These are phyloP conservation scores for Rosa persica DNA, from an alignment of 306 rosid species.

Conservation along the genomic window DNA sequence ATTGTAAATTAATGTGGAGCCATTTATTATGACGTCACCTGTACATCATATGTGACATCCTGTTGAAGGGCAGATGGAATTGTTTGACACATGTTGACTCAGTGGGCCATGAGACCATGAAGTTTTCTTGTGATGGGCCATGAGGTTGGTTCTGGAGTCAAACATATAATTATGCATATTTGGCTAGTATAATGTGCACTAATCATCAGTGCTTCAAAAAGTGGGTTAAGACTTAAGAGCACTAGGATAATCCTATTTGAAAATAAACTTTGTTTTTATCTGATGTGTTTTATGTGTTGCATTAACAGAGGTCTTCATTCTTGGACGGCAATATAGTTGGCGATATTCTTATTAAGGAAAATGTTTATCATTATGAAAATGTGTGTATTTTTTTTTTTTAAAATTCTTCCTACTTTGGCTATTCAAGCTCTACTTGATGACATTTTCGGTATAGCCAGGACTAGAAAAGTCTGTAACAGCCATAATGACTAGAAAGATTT, in stretches of 20 bases:
- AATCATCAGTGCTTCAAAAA: background rate
- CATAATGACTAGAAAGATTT: no score
- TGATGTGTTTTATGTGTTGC: background rate
- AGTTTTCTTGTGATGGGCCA: background rate
- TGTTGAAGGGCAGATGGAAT: background rate
- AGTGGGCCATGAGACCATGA: background rate
- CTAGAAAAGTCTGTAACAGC: no score
- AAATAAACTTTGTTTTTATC: background rate
- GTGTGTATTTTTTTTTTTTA: no score
- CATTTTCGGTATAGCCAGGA: no score
- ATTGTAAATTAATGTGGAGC: background rate
- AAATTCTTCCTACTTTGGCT: no score
- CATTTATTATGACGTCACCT: conserved; percentile 26
- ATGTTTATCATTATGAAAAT: no score
- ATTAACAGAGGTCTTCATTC: background rate
- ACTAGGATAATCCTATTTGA: background rate
- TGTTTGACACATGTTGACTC: background rate
- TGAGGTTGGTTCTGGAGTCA: background rate
- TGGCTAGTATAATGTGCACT: background rate
- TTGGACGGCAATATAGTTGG: no score
- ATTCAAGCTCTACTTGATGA: no score
- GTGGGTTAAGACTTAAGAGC: background rate
- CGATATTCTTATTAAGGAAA: no score
- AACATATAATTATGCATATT: background rate
- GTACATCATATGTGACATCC: conserved; percentile 40